phyloP scores from a whole-genome alignment of 2,329 filamentous ascomycete genomes.

The Aspergillus brunneoviolaceus region DNA sequence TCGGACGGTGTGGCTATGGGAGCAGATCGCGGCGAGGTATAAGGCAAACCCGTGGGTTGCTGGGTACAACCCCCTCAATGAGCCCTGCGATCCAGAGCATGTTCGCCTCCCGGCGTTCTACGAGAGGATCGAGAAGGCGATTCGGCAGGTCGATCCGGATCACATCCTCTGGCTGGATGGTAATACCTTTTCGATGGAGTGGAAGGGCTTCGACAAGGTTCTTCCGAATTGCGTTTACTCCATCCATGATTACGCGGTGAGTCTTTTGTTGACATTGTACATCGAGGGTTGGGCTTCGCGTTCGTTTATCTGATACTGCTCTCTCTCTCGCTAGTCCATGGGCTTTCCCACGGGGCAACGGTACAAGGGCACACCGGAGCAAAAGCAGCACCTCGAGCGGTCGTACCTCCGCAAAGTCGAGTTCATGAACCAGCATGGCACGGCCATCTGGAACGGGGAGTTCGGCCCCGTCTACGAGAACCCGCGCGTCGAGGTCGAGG shows the following conservation, averaged over 20 bases:
- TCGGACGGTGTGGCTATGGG: slow-evolving; percentile 51
- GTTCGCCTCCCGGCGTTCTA: neutral
- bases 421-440: slow-evolving; percentile 46
- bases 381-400: slow-evolving; percentile 42
- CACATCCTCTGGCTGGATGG: slow-evolving; percentile 48
- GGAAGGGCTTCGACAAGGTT: slow-evolving; percentile 44
- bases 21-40: slow-evolving; percentile 48
- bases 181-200: slow-evolving; percentile 50
- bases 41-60: slow-evolving; percentile 50
- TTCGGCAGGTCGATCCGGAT: slow-evolving; percentile 43
- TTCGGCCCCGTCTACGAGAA: slow-evolving; percentile 48
- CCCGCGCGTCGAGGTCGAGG: slow-evolving; percentile 23
- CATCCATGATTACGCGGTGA: slow-evolving; percentile 43
- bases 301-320: too few relatives aligned
- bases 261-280: too few relatives aligned
- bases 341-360: slow-evolving; percentile 44
- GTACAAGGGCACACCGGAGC: slow-evolving; percentile 44
- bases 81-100: slow-evolving; percentile 51
- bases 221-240: slow-evolving; percentile 50
- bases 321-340: slow-evolving; percentile 27
- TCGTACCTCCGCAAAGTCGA: slow-evolving; percentile 50
- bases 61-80: slow-evolving; percentile 55
- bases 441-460: slow-evolving; percentile 56
- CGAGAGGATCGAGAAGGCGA: neutral
- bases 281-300: too few relatives aligned